Percentiles rank a stretch among this genome's conserved stretches.
phyloP scores from a whole-genome alignment of 2,329 filamentous ascomycete genomes.

The Plectosphaerella plurivora region DNA sequence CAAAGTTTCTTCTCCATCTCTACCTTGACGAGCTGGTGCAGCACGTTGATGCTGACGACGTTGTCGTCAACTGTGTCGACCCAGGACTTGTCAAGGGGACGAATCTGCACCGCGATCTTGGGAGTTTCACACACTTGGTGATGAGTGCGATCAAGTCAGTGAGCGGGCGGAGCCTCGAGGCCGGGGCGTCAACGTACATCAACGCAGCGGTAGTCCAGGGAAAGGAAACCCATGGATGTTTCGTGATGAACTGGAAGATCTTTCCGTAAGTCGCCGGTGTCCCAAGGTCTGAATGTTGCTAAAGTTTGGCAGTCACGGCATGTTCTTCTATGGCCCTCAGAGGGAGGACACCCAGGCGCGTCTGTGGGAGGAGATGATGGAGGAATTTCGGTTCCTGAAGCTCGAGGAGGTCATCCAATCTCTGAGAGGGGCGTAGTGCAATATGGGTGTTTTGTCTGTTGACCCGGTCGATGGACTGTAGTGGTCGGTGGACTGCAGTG shows the following conservation, averaged over 20 bases:
- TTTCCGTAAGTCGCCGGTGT: conserved; percentile 29
- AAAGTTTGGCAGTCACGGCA: conserved; percentile 19
- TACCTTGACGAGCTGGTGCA: conserved; percentile 31
- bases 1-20: conserved; percentile 27
- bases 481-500: too few relatives aligned
- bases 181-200: conserved; percentile 39
- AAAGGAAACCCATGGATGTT: conserved; percentile 42
- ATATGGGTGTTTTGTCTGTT: too few relatives aligned
- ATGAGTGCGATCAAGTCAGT: conserved; percentile 13
- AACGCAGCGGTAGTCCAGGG: conserved; percentile 41
- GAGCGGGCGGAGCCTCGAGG: conserved; percentile 22
- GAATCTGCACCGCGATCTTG: conserved; percentile 26
- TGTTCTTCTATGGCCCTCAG: conserved; percentile 25
- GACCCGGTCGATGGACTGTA: too few relatives aligned
- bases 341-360: conserved; percentile 26
- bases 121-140: background rate
- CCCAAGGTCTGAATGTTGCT: background rate
- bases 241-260: conserved; percentile 40
- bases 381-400: conserved; percentile 26
- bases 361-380: conserved; percentile 33
- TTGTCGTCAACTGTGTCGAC: conserved; percentile 41
- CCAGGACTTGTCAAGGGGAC: conserved; percentile 41
- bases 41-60: conserved; percentile 30
- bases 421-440: too few relatives aligned
- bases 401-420: conserved; percentile 9